Base-by-base conservation (phyloP, 1,139 yeast genomes). In the Taphrina communis region DNA sequence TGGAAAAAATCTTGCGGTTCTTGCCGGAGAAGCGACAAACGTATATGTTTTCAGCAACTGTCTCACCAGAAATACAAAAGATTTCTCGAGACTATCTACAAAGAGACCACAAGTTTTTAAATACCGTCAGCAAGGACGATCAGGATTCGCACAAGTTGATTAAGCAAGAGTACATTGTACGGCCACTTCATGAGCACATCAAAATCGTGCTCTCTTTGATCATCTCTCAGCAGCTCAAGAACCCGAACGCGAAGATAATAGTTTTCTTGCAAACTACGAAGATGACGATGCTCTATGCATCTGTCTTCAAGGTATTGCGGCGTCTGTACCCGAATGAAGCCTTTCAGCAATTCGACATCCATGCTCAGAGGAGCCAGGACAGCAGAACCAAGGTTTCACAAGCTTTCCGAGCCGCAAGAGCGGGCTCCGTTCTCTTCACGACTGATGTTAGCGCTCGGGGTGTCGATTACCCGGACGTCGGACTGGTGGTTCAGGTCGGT, bases 11-110 rank as follows among this genome's bases (percentile, higher is more conserved):
- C 39, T 87, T 81, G 90, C 55, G 83, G 84, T 67, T 79, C 82
- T 79, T 93, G 50, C 97, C 99, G 0, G 88, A 90, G 74, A 99
- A 94, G 78, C 86, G 97, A 75, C 84, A 99, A 75, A 92, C 97
- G 0, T 99, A 98, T 0, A 80, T 93, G 51, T 93, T 92, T 76
- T 90, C 97, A 1, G 98, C 98, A 1, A 93, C 98, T 0, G 85
- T 93, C 55, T 85, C 90, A 1, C 85, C 90, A 61, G 96, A 96
- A 0, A 92, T 79, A 4, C 74, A 75, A 19, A 88, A 87, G 75
- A 84, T 93, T 31, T 85, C 88, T 1, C 97, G 92, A 6, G 88
- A 76, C 51, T 83, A 87, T 0, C 78, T 92, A 52, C 70, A 71
- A 7, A 79, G 83, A 69, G 95, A 97, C 0, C 80, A 91, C 0